These are phyloP conservation scores for Linderniella brevidens DNA, from an alignment of 257 asterid genomes.

Conservation along the genomic window DNA sequence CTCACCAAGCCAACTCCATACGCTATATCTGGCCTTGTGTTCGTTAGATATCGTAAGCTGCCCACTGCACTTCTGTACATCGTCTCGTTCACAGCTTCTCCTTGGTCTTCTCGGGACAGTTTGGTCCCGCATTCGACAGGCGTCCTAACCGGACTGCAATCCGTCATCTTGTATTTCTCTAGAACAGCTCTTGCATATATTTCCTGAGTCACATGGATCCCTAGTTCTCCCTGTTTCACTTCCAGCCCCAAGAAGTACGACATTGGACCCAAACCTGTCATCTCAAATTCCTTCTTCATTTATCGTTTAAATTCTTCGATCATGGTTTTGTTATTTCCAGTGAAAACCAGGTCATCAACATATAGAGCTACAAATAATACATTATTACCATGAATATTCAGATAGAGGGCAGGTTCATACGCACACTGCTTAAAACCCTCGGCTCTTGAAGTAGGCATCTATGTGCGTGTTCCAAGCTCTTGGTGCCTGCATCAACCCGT, in stretches of 20 bases:
- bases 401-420: too few relatives aligned
- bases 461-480: too few relatives aligned
- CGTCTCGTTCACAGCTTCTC: not conserved
- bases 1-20: not conserved
- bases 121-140: not conserved
- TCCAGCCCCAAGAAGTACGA: not conserved
- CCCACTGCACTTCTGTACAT: not conserved
- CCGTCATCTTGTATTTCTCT: not conserved
- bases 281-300: conserved; percentile 2
- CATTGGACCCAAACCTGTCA: not conserved
- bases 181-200: not conserved
- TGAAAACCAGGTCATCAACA: not conserved
- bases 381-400: too few relatives aligned
- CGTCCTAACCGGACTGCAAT: not conserved
- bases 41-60: not conserved
- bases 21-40: not conserved
- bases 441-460: too few relatives aligned
- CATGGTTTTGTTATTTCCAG: not conserved
- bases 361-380: too few relatives aligned
- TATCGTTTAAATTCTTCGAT: not conserved
- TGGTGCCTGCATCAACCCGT: too few relatives aligned
- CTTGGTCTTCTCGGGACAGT: not conserved
- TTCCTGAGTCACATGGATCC: not conserved
- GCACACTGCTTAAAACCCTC: too few relatives aligned
- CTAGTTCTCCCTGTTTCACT: not conserved